These are phyloP conservation scores for Debaryomycetaceae sp. DNA, from an alignment of 1,139 yeast species.

Conservation along the genomic window DNA sequence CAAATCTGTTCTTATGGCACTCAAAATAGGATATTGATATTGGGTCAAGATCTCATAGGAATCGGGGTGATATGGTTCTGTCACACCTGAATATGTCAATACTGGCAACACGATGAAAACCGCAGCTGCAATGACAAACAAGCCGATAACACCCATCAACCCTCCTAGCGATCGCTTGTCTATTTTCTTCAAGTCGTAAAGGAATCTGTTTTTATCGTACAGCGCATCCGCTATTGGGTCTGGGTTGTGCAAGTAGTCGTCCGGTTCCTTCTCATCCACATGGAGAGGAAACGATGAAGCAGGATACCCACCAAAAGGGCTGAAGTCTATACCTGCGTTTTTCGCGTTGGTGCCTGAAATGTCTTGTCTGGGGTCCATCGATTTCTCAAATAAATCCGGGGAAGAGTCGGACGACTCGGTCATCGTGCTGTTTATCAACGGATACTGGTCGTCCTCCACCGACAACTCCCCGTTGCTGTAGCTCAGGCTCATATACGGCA, in stretches of 20 bases:
- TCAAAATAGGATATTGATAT: slow-evolving; percentile 56
- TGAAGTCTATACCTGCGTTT: slow-evolving; percentile 34
- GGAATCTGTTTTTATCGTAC: slow-evolving; percentile 61
- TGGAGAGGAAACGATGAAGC: slow-evolving; percentile 81
- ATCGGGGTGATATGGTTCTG: slow-evolving; percentile 26
- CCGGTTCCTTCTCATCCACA: slow-evolving; percentile 87
- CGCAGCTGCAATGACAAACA: slow-evolving; percentile 58
- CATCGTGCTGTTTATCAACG: slow-evolving; percentile 47
- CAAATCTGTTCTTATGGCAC: slow-evolving; percentile 58
- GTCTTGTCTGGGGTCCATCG: slow-evolving; percentile 7
- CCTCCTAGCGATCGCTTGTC: slow-evolving; percentile 59
- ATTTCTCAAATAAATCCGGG: background rate
- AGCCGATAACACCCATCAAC: slow-evolving; percentile 50
- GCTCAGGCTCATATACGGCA: slow-evolving; percentile 16
- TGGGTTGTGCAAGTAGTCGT: slow-evolving; percentile 89
- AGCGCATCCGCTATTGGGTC: slow-evolving; percentile 86
- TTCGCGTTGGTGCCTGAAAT: slow-evolving; percentile 11
- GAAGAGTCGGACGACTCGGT: slow-evolving; percentile 38
- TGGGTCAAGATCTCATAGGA: slow-evolving; percentile 47
- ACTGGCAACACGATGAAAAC: slow-evolving; percentile 72
- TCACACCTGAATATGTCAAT: slow-evolving; percentile 66
- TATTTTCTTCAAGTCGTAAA: slow-evolving; percentile 56
- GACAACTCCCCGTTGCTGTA: slow-evolving; percentile 26
- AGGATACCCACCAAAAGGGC: slow-evolving; percentile 95
- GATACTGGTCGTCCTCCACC: slow-evolving; percentile 57